phyloP scores from a whole-genome alignment of 768 basidiomycete genomes.

The Polyporus arcularius region DNA sequence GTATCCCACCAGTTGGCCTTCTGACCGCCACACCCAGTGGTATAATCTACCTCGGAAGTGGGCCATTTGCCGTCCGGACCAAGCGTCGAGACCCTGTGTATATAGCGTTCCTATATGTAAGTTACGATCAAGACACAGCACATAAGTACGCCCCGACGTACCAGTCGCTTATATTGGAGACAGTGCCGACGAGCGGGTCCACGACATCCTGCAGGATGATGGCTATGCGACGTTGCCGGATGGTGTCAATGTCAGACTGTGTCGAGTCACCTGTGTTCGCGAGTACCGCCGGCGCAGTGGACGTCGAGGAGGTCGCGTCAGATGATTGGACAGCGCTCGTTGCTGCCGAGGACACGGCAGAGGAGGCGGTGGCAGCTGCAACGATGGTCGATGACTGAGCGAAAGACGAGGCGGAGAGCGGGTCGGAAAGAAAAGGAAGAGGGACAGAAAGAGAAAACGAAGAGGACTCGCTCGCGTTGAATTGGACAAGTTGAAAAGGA shows the following conservation, averaged over 20 bases:
- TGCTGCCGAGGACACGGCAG: too few relatives aligned
- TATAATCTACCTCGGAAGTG: constrained; percentile 56
- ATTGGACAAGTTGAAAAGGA: too few relatives aligned
- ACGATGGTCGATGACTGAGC: neutral
- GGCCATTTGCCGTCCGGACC: constrained; percentile 50
- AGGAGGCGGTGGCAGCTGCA: neutral
- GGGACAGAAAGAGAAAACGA: too few relatives aligned
- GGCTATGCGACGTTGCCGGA: constrained; percentile 40
- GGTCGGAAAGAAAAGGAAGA: neutral
- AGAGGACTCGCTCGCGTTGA: too few relatives aligned
- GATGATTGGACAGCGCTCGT: neutral
- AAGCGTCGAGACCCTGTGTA: constrained; percentile 49
- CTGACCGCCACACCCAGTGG: constrained; percentile 59
- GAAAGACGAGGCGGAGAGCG: neutral
- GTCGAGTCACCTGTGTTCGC: constrained; percentile 17
- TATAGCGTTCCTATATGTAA: neutral
- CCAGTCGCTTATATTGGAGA: constrained; percentile 39
- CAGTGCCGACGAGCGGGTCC: constrained; percentile 14
- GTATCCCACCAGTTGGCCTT: constrained; percentile 60
- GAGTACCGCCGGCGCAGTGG: too few relatives aligned
- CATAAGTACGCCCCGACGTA: neutral
- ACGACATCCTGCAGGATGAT: constrained; percentile 35
- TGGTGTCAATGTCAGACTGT: constrained; percentile 34
- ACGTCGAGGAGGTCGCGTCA: neutral
- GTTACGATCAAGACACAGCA: neutral